phyloP scores from a whole-genome alignment of 139 green algal genomes.

The Yamagishiella unicocca region DNA sequence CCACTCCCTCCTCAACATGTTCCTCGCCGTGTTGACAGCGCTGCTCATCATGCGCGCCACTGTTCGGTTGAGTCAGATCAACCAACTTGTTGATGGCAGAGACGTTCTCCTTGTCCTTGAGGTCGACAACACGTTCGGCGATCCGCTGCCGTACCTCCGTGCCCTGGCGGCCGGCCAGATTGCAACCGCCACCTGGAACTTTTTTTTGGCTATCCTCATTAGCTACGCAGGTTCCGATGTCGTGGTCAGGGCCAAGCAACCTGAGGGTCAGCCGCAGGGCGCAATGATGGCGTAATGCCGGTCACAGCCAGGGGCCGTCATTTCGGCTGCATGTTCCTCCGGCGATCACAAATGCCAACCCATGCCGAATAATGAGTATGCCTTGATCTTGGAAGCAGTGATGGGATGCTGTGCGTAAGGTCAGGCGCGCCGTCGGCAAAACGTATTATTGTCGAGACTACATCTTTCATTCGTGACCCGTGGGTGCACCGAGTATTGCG shows the following conservation, averaged over 20 bases:
- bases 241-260: not conserved
- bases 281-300: not conserved
- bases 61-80: not conserved
- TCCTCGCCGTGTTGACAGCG: not conserved
- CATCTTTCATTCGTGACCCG: no score
- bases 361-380: no score
- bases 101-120: not conserved
- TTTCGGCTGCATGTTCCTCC: no score
- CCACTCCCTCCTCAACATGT: not conserved
- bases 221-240: not conserved
- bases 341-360: no score
- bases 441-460: no score
- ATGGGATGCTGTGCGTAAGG: no score
- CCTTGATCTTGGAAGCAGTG: no score
- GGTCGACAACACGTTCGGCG: not conserved
- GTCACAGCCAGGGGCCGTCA: no score
- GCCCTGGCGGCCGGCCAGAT: constrained; percentile 1
- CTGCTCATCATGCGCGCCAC: constrained; percentile 11
- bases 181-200: not conserved
- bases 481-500: no score
- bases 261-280: not conserved
- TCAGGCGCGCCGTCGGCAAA: no score
- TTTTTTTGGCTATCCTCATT: constrained; percentile 1
- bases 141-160: constrained; percentile 9
- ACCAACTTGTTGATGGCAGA: not conserved